Base-by-base conservation (phyloP, 2,329 filamentous ascomycete genomes). In the Neophaeococcomyces mojaviensis region DNA sequence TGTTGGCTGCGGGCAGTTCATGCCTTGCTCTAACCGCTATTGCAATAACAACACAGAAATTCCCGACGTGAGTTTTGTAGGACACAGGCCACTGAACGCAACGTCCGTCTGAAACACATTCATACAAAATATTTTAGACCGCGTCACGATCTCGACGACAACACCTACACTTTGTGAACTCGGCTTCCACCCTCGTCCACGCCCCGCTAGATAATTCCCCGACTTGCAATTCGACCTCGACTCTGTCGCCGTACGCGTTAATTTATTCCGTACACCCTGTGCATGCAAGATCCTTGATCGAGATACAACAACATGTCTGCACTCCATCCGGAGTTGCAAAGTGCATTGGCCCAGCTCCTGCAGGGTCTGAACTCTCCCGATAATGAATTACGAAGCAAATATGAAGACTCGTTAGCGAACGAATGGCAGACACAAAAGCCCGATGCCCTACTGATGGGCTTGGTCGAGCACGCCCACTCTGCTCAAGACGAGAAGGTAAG, bases 391-490 rank as follows among this genome's bases (percentile, higher is more conserved):
- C 84, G 92, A 63, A 80, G 85, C 24, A 81, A 87, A 65, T 90
- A 90, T 43, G 92, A 98, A 68, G 87, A 94, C 55, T 84, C 89
- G 65, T 73, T 98, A 52, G 86, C 88, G 65, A 86, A 80, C 68
- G 89, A 88, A 74, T 98, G 92, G 92, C 85, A 88, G 30, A 71
- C 73, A 51, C 76, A 79, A 47, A 79, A 85, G 50, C 89, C 92
- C 30, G 89, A 96, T 60, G 77, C 94, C 58, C 74, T 97, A 57
- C 72, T 98, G 63, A 92, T 97, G 84, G 92, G 89, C 55, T 72
- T 98, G 58, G 89, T 85, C 33, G 92, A 97, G 70, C 90, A 97
- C 69, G 82, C 95, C 58, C 81, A 86, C 60, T 81, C 77, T 54
- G 81, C 85, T n/a, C 78, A 79, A 56, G 82, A 90, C 61, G 78